Percentiles rank a stretch among this genome's conserved stretches.
These are phyloP conservation scores for Oryza brachyantha DNA, from an alignment of 176 grass and related monocot species.

Conservation along the genomic window DNA sequence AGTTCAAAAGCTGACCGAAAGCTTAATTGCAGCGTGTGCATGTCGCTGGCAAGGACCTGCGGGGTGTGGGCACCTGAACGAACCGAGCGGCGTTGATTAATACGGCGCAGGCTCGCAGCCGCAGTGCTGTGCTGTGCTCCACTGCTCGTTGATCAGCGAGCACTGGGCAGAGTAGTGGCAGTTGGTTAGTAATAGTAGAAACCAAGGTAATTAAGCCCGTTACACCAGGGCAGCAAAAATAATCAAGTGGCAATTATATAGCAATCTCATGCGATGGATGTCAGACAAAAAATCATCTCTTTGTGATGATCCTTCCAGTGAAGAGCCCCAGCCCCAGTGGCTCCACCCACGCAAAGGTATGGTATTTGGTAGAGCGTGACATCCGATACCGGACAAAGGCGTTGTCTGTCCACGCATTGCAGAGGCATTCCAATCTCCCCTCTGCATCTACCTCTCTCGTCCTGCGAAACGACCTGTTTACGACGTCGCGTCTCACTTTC, in stretches of 20 bases:
- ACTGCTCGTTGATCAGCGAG: not conserved
- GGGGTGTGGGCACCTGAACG: not conserved
- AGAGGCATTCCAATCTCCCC: not conserved
- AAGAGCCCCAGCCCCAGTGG: not conserved
- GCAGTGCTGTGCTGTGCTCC: not conserved
- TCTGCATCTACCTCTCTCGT: constrained; percentile 22
- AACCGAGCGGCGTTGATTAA: constrained; percentile 10
- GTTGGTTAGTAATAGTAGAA: not conserved
- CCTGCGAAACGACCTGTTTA: not conserved
- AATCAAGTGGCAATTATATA: not conserved
- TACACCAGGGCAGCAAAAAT: not conserved
- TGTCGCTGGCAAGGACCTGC: not conserved
- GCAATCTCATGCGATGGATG: not conserved
- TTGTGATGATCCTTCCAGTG: not conserved
- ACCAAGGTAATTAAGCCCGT: too few relatives aligned
- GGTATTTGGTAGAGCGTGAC: not conserved
- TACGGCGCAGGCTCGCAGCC: not conserved
- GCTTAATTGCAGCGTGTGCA: not conserved
- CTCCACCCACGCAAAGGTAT: not conserved
- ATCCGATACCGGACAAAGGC: constrained; percentile 20
- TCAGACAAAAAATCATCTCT: not conserved
- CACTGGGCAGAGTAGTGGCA: not conserved
- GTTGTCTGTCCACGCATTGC: not conserved
- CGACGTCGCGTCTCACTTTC: not conserved
- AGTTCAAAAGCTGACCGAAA: constrained; percentile 3